Evolutionary conservation across 352 stramenopile species (phyloP), one percentile per base, ranked within the genome.

Genomic region (Phytophthora litchii): DNA sequence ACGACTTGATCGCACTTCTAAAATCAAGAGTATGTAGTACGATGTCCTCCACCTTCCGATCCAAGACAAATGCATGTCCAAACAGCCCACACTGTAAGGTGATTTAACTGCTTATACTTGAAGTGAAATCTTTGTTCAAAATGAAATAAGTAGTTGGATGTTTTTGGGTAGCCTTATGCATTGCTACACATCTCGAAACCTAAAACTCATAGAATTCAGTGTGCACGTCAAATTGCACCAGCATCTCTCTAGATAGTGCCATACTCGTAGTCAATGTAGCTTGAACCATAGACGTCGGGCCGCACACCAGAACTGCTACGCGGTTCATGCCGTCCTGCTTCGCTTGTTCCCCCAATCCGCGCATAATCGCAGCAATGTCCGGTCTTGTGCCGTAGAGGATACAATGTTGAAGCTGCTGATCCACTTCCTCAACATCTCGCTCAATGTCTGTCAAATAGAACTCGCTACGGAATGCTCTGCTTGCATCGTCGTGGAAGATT

Each of bases 251-350:
- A 0, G 55, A 54, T 2, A 77, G 51, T 14, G 31, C 9, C 12
- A 75, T 44, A 4, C 67, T 65, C 4, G 51, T 38, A 2, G 2
- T 12, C 0, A 77, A 36, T 0, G 68, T 59, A 4, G 53, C 53
- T 0, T 37, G 52, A 1, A 83, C 55, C 59, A 84, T 67, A 3
- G 59, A 8, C 4, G 20, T 29, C 0, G 74, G 68, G 1, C 74
- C 74, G 27, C 71, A 84, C 3, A 72, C 74, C 12, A 84, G 49
- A 17, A 84, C 68, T 2, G 49, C 74, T 1, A 84, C 63, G 9
- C 68, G 60, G 1, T 63, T 23, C 6, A 61, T 61, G 9, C 29
- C 44, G 25, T 35, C 38, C 50, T 29, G 8, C 27, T 61, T 44
- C 1, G 74, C 71, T 9, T 70, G 16, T 0, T 76, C 32, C 6